Base-by-base conservation (phyloP, 139 green algal species). In the Chlamydomonas incerta region DNA sequence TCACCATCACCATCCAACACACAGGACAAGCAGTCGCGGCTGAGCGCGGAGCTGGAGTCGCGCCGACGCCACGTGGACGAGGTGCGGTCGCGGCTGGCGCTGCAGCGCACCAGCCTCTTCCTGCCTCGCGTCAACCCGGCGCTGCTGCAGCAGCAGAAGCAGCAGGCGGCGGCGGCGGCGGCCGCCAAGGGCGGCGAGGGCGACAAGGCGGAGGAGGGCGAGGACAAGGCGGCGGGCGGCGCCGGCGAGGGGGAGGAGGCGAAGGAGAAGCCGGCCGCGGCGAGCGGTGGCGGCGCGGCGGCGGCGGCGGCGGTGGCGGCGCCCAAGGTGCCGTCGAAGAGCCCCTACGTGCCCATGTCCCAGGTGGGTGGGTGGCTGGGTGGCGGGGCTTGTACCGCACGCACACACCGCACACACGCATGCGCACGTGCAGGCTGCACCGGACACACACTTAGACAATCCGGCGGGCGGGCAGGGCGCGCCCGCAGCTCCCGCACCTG, bases 1-100 rank as follows among this genome's bases (percentile, higher is more conserved):
- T 10, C 34, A 31, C n/a, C n/a, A n/a, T n/a, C n/a, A n/a, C n/a
- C n/a, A n/a, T n/a, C 17, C 29, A 29, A 50, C 37, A n/a, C 81
- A 52, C 87, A 92, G 90, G 81, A 90, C 31, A 69, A 91, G 74
- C 67, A 90, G 72, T 82, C 81, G 31, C 77, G 77, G 18, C 88
- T 95, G 50, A 88, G 76, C 17, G 70, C 52, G 14, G 93, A 96
- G 84, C 63, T 91, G 31, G 85, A 91, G 67, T 58, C 31, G 37
- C 92, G 95, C 84, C 57, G 88, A 55, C 65, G 73, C 34, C 88
- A 91, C 71, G 90, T 88, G 37, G 87, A 77, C 0, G 74, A 65
- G 15, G 87, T 95, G 63, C 47, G 76, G 33, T 15, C 18, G 26
- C 60, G 81, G 33, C 88, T 94, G 70, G 26, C 72, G 65, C 62